phyloP scores from a whole-genome alignment of 768 basidiomycete genomes.

The Lactifluus echinatus region DNA sequence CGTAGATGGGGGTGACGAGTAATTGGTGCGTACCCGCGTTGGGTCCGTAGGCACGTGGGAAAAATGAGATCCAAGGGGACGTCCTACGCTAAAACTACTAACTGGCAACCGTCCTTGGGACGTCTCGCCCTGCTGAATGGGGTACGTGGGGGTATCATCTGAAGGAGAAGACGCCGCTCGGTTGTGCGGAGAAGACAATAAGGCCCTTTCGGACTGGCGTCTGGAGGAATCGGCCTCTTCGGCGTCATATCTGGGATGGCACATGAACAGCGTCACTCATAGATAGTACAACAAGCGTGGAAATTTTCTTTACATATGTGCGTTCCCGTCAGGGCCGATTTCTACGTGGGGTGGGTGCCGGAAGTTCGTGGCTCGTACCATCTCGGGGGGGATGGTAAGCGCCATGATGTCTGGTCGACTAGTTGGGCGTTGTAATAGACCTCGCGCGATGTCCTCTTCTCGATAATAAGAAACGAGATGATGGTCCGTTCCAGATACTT shows the following conservation, averaged over 20 bases:
- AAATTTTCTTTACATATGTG: conserved; percentile 45
- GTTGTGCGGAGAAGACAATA: conserved; percentile 7
- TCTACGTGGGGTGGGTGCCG: conserved; percentile 77
- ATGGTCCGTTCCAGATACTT: conserved; percentile 68
- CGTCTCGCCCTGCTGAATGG: conserved; percentile 6
- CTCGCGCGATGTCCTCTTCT: conserved; percentile 64
- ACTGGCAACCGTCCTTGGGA: neutral
- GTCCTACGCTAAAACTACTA: neutral
- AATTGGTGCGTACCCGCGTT: neutral
- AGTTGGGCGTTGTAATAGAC: conserved; percentile 61
- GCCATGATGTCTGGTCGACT: conserved; percentile 62
- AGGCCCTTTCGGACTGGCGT: conserved; percentile 16
- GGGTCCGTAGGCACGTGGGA: neutral
- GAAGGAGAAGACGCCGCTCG: conserved; percentile 1
- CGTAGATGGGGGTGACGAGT: conserved; percentile 12
- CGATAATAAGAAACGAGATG: conserved; percentile 83
- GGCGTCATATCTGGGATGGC: conserved; percentile 18
- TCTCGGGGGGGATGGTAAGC: conserved; percentile 64
- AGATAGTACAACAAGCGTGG: neutral
- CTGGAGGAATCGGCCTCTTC: conserved; percentile 19
- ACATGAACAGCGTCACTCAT: conserved; percentile 8
- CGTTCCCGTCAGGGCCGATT: conserved; percentile 57
- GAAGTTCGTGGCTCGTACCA: conserved; percentile 75
- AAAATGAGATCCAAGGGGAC: neutral
- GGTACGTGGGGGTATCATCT: conserved; percentile 6